phyloP scores from a whole-genome alignment of 192 early-diverging fungal species.

The Backusella macrospora region DNA sequence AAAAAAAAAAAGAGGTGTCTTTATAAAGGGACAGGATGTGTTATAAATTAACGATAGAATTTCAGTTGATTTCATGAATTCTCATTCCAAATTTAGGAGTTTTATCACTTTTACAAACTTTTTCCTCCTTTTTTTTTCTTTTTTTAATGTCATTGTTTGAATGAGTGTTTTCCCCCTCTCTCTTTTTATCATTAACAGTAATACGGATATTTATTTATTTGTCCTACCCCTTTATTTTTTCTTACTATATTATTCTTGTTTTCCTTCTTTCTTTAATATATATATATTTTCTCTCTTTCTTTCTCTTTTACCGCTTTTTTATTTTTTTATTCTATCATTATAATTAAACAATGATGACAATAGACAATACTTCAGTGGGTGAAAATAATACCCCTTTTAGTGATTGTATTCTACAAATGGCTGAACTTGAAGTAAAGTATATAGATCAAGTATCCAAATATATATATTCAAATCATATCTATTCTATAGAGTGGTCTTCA shows the following conservation, averaged over 20 bases:
- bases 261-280: neutral
- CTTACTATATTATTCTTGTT: neutral
- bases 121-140: neutral
- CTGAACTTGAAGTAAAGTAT: constrained; percentile 20
- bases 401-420: constrained; percentile 20
- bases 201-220: constrained; percentile 1
- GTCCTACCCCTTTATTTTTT: neutral
- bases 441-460: no score
- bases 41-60: neutral
- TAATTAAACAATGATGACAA: constrained; percentile 12
- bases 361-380: constrained; percentile 10
- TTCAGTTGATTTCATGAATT: constrained; percentile 5
- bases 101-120: neutral
- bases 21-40: neutral
- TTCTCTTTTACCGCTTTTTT: neutral
- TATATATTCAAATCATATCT: neutral
- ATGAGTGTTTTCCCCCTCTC: neutral
- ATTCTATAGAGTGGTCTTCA: constrained; percentile 62
- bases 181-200: neutral
- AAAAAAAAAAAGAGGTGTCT: neutral
- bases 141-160: neutral
- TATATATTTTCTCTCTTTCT: neutral
- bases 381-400: neutral
- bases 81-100: constrained; percentile 11
- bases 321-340: no score